phyloP scores from a whole-genome alignment of 2,329 filamentous ascomycete genomes.

The Aspergillus proliferans region DNA sequence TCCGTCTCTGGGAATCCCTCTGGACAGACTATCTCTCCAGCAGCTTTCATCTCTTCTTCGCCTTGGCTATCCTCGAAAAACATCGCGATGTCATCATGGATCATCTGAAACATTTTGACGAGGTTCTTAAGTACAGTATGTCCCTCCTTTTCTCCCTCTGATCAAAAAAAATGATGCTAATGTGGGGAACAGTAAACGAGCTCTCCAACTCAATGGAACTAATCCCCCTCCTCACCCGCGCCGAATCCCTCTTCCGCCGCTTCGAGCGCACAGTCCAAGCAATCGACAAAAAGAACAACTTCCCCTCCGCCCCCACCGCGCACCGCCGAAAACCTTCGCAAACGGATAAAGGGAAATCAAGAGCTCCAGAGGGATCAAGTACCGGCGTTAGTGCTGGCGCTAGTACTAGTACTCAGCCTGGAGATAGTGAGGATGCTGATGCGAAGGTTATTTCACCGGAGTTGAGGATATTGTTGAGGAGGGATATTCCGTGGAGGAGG shows the following conservation, averaged over 20 bases:
- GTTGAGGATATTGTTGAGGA: background rate
- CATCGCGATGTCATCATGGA: slow-evolving; percentile 95
- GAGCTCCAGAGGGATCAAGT: slow-evolving; percentile 13
- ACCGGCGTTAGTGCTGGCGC: slow-evolving; percentile 13
- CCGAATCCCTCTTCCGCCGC: slow-evolving; percentile 78
- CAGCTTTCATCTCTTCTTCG: slow-evolving; percentile 91
- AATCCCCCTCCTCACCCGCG: slow-evolving; percentile 74
- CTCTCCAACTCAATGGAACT: slow-evolving; percentile 90
- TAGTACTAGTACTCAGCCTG: background rate
- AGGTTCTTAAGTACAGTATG: slow-evolving; percentile 91
- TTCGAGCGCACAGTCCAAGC: slow-evolving; percentile 86
- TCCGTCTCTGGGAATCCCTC: slow-evolving; percentile 82
- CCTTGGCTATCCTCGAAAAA: slow-evolving; percentile 89
- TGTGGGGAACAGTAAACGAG: slow-evolving; percentile 67
- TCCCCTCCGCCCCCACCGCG: slow-evolving; percentile 45
- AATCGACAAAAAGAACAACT: slow-evolving; percentile 84
- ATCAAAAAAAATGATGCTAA: slow-evolving; percentile 3
- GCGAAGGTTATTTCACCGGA: background rate
- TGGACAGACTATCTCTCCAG: slow-evolving; percentile 91
- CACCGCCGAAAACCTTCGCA: no score
- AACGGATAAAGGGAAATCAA: no score
- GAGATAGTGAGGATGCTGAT: background rate
- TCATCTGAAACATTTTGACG: slow-evolving; percentile 89
- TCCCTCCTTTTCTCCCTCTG: slow-evolving; percentile 7
- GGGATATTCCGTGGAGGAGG: background rate